Base-by-base conservation (phyloP, 306 rosid genomes). In the Ziziphus jujuba region DNA sequence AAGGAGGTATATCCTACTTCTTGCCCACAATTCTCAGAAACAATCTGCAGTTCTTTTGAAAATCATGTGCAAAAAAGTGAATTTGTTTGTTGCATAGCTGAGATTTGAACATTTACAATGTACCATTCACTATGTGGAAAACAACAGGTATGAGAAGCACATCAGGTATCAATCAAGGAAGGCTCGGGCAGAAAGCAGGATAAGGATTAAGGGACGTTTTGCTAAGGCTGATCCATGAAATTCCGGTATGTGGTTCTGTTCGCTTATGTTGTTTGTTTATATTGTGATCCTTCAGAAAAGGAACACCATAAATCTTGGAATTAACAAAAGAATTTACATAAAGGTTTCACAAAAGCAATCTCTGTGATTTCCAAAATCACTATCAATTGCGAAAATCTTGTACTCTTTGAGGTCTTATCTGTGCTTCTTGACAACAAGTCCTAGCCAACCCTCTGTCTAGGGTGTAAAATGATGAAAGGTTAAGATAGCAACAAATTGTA, bases 81-180 rank as follows among this genome's bases (percentile, higher is more conserved):
- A 12, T 9, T 40, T 40, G 12, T 40, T 40, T 40, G 45, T 9
- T 40, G 10, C 12, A 40, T 40, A 38, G 44, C 44, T 38, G 11
- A 38, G 44, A 38, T 38, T 38, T 38, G 44, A 10, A 38, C 9
- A 28, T 28, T 28, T 2, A 28, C 33, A 20, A 56, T 33, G 23
- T 80, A 69, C 71, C 75, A 45, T 57, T 22, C 11, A 64, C 38
- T 52, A 23, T 59, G 12, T 79, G 81, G 56, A 69, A 75, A 66
- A 63, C 63, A 66, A 72, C 89, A 91, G 97, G 75, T 91, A 79
- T 52, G 97, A 91, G 33, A 91, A 83, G 82, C 96, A 85, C 76
- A 80, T 89, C 73, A 83, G 97, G 68, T 91, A 91, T 62, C 91
- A 91, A 77, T 84, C 96, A 12, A 72, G 97, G 56, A 91, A 91